These are phyloP conservation scores for Aspergillus aculeatinus DNA, from an alignment of 2,329 filamentous ascomycete genomes.

Conservation along the genomic window DNA sequence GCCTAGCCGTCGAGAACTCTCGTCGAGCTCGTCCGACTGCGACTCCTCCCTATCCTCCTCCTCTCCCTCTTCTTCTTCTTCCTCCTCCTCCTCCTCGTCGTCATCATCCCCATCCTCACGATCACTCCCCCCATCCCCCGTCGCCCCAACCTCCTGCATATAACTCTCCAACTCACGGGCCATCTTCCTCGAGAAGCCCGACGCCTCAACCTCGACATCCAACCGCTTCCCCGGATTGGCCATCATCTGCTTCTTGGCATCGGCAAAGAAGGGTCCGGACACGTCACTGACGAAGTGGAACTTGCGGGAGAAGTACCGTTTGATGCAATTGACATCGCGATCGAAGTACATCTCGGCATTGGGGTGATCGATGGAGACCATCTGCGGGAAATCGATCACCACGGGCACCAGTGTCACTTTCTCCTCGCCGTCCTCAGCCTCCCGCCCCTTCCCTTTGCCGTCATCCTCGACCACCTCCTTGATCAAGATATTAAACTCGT, in stretches of 20 bases:
- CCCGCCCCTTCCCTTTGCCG: conserved; percentile 38
- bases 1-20: conserved; percentile 32
- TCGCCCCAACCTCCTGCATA: conserved; percentile 69
- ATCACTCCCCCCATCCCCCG: conserved; percentile 49
- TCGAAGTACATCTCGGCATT: conserved; percentile 99
- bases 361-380: conserved; percentile 89
- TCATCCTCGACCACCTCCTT: conserved; percentile 62
- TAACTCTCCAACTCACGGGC: conserved; percentile 88
- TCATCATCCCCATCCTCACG: conserved; percentile 40
- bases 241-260: conserved; percentile 70
- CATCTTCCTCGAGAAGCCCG: conserved; percentile 96
- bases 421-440: conserved; percentile 29
- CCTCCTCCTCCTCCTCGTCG: conserved; percentile 34
- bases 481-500: conserved; percentile 97
- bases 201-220: conserved; percentile 86
- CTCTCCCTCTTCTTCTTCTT: conserved; percentile 11
- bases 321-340: conserved; percentile 91
- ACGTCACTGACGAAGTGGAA: conserved; percentile 84
- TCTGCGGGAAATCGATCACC: conserved; percentile 96
- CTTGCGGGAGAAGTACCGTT: conserved; percentile 84
- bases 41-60: conserved; percentile 23
- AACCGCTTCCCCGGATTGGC: conserved; percentile 67
- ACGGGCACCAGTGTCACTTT: conserved; percentile 68
- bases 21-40: conserved; percentile 19
- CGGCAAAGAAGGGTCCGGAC: conserved; percentile 79